Evolutionary conservation across 805 yeast genomes (phyloP).

Genomic region (Soucietia sequanensis): DNA sequence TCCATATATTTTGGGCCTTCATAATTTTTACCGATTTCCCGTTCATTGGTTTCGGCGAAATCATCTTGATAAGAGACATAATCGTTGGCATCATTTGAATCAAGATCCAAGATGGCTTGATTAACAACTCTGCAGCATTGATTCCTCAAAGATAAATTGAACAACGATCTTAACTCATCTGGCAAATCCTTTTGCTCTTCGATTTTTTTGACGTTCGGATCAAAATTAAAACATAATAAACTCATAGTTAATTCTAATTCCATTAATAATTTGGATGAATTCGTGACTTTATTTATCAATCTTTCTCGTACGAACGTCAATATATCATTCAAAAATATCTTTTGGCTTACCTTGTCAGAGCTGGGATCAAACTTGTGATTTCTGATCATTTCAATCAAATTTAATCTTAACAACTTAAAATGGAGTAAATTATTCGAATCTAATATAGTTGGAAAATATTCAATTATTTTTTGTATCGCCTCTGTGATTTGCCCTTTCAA

Average conservation of each 20-base stretch:
- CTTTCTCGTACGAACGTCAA: constrained; percentile 61
- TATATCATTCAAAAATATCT: constrained; percentile 50
- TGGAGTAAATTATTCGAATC: constrained; percentile 65
- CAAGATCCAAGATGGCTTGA: constrained; percentile 52
- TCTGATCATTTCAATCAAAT: constrained; percentile 78
- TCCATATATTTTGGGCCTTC: constrained; percentile 19
- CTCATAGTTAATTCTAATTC: constrained; percentile 87
- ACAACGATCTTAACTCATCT: constrained; percentile 49
- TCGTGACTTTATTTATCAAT: constrained; percentile 59
- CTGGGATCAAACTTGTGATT: constrained; percentile 30
- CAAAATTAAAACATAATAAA: constrained; percentile 54
- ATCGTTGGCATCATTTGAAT: constrained; percentile 8
- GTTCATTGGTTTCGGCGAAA: constrained; percentile 5
- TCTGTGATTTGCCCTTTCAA: constrained; percentile 58
- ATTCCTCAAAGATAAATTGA: constrained; percentile 58
- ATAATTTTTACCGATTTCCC: constrained; percentile 11
- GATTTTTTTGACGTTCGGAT: constrained; percentile 25
- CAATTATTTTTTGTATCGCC: constrained; percentile 57
- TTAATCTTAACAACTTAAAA: constrained; percentile 69
- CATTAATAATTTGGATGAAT: constrained; percentile 56
- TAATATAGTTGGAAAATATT: constrained; percentile 60
- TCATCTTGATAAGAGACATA: constrained; percentile 4
- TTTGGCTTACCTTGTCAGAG: constrained; percentile 32
- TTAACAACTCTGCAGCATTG: constrained; percentile 73
- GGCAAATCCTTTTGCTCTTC: constrained; percentile 49